Evolutionary conservation across 1,284 basidiomycete genomes (phyloP), one percentile per base, ranked within the genome.

Genomic region (Cystobasidium sp.): DNA sequence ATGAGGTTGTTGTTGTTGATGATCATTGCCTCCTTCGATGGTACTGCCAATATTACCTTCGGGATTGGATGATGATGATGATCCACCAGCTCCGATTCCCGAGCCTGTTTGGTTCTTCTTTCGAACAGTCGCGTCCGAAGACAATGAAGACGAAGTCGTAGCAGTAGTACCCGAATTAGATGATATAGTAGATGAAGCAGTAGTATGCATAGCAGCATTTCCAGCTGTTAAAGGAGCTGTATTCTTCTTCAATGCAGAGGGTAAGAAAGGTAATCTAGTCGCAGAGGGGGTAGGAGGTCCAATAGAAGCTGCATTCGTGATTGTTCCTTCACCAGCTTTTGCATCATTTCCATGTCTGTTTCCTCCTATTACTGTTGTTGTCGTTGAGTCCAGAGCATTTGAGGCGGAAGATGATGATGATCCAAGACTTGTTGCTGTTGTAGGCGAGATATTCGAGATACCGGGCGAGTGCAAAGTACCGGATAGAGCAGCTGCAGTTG

Each of bases 221-320:
- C 81, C 79, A 96, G 94, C 0, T 91, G 84, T 79, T 89, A 88
- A 8, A 94, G 79, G 2, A 12, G 65, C 65, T 58, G 65, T 43
- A 47, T 46, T 41, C 64, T 66, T 66, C 64, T 66, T 66, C 31
- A 66, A 43, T 18, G 64, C 64, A 41, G 41, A 46, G 18, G 64
- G 64, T 43, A 66, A 49, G 64, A 66, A 66, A 18, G 64, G 41
- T 43, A 53, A 24, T 66, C 64, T 66, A 20, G 64, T 66, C 8
- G 49, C 51, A 20, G 49, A 52, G 16, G 64, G 43, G 39, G 52
- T 55, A 41, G 68, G 53, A 12, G 71, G 63, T 12, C 49, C 47
- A 46, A 18, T 53, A 4, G 44, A 22, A 9, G 56, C 22, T 7
- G 37, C 43, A 41, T 59, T 59, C 8, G 44, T 63, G 44, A 63